Percentiles rank a stretch among this genome's conserved stretches.
Conservation (phyloP, 2,329 filamentous ascomycete genomes). For the Fusarium mexicanum region DNA sequence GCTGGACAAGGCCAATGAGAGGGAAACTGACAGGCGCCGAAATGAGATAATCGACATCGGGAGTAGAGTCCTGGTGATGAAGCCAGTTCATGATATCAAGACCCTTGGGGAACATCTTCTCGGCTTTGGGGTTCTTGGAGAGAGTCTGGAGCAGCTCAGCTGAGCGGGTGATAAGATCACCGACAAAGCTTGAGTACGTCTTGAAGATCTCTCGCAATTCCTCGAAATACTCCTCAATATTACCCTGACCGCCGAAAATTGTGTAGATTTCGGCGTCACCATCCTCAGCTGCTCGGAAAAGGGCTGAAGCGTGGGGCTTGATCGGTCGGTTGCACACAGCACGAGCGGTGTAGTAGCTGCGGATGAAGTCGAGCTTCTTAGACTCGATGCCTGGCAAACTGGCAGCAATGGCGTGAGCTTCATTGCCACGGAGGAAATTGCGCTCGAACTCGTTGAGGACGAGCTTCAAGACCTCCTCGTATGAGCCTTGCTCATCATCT, state of each 20-base stretch:
- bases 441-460: conserved; percentile 96
- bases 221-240: conserved; percentile 99
- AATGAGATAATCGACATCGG: conserved; percentile 92
- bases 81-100: conserved; percentile 95
- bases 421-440: conserved; percentile 92
- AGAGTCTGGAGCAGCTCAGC: conserved; percentile 89
- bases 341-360: conserved; percentile 91
- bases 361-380: conserved; percentile 91
- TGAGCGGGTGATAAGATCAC: conserved; percentile 81
- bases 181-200: conserved; percentile 91
- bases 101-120: conserved; percentile 98
- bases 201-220: conserved; percentile 91
- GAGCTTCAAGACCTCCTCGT: conserved; percentile 91
- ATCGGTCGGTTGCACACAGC: conserved; percentile 85
- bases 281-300: conserved; percentile 88
- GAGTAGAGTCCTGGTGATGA: conserved; percentile 86
- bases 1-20: conserved; percentile 93
- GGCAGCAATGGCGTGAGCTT: conserved; percentile 90
- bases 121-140: conserved; percentile 82
- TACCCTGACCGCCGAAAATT: conserved; percentile 96
- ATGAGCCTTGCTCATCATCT: conserved; percentile 87
- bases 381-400: conserved; percentile 87
- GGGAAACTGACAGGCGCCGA: conserved; percentile 96
- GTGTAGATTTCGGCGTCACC: conserved; percentile 87
- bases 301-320: conserved; percentile 91